Conservation (phyloP, 805 yeast genomes). For the Suhomyces tanzawaensis region DNA sequence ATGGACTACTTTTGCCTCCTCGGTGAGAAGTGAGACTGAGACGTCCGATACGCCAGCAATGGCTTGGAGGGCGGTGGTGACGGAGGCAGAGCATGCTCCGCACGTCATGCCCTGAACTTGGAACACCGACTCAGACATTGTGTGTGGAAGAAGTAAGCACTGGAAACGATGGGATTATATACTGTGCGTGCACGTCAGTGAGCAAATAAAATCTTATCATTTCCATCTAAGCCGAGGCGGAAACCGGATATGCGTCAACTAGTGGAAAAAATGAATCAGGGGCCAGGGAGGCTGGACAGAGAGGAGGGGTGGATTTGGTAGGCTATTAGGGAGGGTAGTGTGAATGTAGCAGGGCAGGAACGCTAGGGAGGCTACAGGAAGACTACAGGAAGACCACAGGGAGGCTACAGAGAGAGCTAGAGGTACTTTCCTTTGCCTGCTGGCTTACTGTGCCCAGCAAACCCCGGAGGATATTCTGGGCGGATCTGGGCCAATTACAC, state of each 20-base stretch:
- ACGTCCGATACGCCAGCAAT: conserved; percentile 14
- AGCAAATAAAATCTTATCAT: conserved; percentile 5
- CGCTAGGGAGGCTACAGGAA: too few species aligned
- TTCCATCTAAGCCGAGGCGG: conserved; percentile 7
- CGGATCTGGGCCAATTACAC: too few species aligned
- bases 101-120: conserved; percentile 26
- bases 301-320: background rate
- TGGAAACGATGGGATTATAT: conserved; percentile 2
- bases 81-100: conserved; percentile 23
- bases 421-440: too few species aligned
- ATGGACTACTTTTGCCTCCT: conserved; percentile 22
- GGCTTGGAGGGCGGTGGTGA: conserved; percentile 19
- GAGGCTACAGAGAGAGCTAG: too few species aligned
- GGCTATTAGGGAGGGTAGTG: too few species aligned
- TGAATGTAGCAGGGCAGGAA: too few species aligned
- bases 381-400: too few species aligned
- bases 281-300: background rate
- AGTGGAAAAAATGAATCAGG: background rate
- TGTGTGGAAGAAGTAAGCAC: too few species aligned
- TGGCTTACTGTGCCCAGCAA: too few species aligned
- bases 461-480: too few species aligned
- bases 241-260: background rate
- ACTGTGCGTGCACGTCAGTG: background rate
- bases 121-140: conserved; percentile 1
- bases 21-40: conserved; percentile 25